These are phyloP conservation scores for Angomonas ambiguus DNA, from an alignment of 208 protist species.

Conservation along the genomic window DNA sequence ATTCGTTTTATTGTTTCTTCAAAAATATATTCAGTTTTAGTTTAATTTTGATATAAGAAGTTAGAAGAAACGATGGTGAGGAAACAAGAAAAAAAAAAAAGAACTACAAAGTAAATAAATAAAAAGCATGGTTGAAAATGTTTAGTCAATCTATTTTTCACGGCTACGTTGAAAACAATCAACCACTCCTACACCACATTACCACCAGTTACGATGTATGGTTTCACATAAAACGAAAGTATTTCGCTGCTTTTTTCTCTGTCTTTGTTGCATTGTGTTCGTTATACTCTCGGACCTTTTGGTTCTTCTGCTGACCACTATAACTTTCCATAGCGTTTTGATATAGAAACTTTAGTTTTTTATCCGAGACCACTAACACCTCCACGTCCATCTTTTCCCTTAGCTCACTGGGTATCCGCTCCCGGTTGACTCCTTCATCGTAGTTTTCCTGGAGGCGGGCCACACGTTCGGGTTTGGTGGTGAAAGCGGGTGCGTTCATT, in stretches of 20 bases:
- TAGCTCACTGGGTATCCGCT: slow-evolving; percentile 37
- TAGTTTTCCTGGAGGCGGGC: slow-evolving; percentile 75
- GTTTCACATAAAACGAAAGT: slow-evolving; percentile 33
- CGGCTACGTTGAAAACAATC: too few species aligned
- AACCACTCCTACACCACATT: too few species aligned
- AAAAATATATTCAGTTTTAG: neutral
- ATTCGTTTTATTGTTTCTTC: neutral
- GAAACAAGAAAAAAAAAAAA: slow-evolving; percentile 2
- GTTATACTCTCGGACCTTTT: slow-evolving; percentile 58
- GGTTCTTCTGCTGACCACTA: slow-evolving; percentile 45
- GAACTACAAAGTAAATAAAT: neutral
- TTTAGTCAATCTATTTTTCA: neutral
- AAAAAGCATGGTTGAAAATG: neutral
- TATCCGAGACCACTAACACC: slow-evolving; percentile 32
- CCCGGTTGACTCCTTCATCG: slow-evolving; percentile 59
- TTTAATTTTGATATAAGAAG: neutral
- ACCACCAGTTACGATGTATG: neutral
- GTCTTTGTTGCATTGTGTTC: slow-evolving; percentile 16
- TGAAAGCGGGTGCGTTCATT: slow-evolving; percentile 67
- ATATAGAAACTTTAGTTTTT: slow-evolving; percentile 71
- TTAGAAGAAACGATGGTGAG: neutral
- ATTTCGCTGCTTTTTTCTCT: slow-evolving; percentile 17
- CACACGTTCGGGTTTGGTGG: slow-evolving; percentile 52
- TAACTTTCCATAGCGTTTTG: slow-evolving; percentile 76
- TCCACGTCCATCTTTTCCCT: slow-evolving; percentile 56